These are phyloP conservation scores for Ramaria sp. DNA, from an alignment of 768 basidiomycete species.

Conservation along the genomic window DNA sequence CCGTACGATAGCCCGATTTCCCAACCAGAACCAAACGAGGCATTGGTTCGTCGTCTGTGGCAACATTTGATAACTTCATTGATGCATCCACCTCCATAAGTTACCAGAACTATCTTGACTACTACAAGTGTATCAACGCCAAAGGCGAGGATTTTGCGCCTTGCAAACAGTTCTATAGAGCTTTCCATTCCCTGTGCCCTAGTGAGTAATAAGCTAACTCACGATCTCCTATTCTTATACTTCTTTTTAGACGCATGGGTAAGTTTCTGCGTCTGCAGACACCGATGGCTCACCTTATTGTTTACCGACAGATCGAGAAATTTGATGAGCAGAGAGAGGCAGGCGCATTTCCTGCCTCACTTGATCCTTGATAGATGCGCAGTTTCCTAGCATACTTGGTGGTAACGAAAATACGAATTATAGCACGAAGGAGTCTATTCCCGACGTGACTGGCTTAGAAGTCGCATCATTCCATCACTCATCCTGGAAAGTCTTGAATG, in stretches of 20 bases:
- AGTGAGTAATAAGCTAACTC: slow-evolving; percentile 47
- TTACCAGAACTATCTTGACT: slow-evolving; percentile 96
- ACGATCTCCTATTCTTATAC: slow-evolving; percentile 2
- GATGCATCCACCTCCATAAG: slow-evolving; percentile 25
- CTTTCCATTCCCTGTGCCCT: slow-evolving; percentile 94
- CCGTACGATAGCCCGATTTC: slow-evolving; percentile 62
- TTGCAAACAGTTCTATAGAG: slow-evolving; percentile 96
- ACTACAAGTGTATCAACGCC: slow-evolving; percentile 93
- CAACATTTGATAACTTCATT: neutral
- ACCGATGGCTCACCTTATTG: slow-evolving; percentile 8
- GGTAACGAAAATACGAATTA: neutral
- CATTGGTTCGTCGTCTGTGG: slow-evolving; percentile 60
- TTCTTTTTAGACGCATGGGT: slow-evolving; percentile 80
- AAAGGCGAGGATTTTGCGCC: slow-evolving; percentile 98
- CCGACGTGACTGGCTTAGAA: too few species aligned
- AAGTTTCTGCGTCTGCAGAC: slow-evolving; percentile 13
- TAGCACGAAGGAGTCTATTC: too few species aligned
- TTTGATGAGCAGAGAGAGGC: slow-evolving; percentile 94
- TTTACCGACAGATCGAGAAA: slow-evolving; percentile 50
- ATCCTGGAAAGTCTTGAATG: too few species aligned
- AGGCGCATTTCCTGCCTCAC: slow-evolving; percentile 84
- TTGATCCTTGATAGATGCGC: slow-evolving; percentile 49
- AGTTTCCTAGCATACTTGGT: neutral
- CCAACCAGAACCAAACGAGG: slow-evolving; percentile 87
- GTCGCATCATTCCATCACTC: too few species aligned